Conservation (phyloP, 2,329 filamentous ascomycete genomes). For the Colletotrichum simmondsii region DNA sequence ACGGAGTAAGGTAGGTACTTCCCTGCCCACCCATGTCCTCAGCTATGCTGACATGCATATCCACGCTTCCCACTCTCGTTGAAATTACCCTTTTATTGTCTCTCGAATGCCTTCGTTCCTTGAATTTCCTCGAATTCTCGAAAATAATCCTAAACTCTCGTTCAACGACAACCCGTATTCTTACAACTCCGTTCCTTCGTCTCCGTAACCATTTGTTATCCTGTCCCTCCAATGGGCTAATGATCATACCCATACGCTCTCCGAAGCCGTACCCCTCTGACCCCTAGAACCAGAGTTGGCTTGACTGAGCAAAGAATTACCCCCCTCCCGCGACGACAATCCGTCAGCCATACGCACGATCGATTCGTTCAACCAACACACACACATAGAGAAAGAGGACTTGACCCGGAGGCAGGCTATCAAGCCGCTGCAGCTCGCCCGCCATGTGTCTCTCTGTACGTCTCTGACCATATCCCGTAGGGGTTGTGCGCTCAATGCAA, state of each 20-base stretch:
- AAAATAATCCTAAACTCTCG: neutral
- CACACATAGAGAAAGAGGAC: neutral
- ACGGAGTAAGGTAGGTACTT: too few relatives aligned
- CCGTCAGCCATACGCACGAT: neutral
- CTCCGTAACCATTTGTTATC: neutral
- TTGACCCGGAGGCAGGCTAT: neutral
- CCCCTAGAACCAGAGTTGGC: slow-evolving; percentile 17
- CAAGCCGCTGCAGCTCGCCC: slow-evolving; percentile 5
- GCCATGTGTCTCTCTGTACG: slow-evolving; percentile 33
- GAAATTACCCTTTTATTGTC: slow-evolving; percentile 11
- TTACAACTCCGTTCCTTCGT: neutral
- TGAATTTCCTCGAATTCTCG: neutral
- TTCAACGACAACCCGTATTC: neutral
- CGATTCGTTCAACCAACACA: neutral
- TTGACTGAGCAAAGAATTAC: neutral
- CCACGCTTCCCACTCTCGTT: slow-evolving; percentile 18
- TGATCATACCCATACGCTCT: slow-evolving; percentile 1
- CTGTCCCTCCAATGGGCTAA: slow-evolving; percentile 19
- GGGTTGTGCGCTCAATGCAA: neutral
- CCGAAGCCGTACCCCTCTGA: slow-evolving; percentile 21
- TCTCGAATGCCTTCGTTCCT: slow-evolving; percentile 11
- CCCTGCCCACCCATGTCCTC: slow-evolving; percentile 12
- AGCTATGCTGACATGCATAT: slow-evolving; percentile 34
- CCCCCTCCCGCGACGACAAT: neutral
- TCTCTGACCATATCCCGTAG: slow-evolving; percentile 1